A percentile compares a stretch with the other conserved stretches of the same genome.
phyloP scores from a whole-genome alignment of 1,284 basidiomycete species.

The Phylloboletellus chloephorus region DNA sequence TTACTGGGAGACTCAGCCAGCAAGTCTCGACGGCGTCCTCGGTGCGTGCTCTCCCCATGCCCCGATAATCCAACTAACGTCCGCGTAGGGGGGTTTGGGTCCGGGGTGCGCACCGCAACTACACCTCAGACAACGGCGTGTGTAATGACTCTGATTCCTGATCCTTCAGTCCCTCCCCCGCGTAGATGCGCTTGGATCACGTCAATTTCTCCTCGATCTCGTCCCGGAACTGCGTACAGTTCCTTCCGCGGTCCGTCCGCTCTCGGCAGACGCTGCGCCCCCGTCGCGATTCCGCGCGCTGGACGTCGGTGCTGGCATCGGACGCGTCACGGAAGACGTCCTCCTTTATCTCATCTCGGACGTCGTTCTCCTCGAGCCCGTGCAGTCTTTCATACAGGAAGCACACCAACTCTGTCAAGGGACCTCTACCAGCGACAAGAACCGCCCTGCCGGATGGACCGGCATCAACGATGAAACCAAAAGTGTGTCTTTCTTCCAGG shows the following conservation, averaged over 20 bases:
- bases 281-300: conserved; percentile 60
- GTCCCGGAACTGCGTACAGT: conserved; percentile 75
- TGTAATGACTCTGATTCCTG: conserved; percentile 1
- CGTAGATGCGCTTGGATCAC: conserved; percentile 82
- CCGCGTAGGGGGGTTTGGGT: conserved; percentile 63
- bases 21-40: conserved; percentile 68
- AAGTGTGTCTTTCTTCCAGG: conserved; percentile 77
- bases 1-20: conserved; percentile 74
- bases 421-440: conserved; percentile 18
- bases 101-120: conserved; percentile 47
- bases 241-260: conserved; percentile 48
- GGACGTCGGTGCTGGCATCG: conserved; percentile 89
- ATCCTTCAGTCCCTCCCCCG: conserved; percentile 72
- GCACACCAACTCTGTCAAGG: conserved; percentile 51
- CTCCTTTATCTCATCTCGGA: conserved; percentile 81
- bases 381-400: conserved; percentile 67
- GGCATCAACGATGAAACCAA: conserved; percentile 60
- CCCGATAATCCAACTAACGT: neutral
- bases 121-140: neutral
- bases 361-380: conserved; percentile 86
- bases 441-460: conserved; percentile 47
- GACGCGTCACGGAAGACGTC: conserved; percentile 82
- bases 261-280: conserved; percentile 8
- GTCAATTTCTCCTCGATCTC: conserved; percentile 78
- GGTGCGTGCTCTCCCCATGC: conserved; percentile 34